These are phyloP conservation scores for Lipomyces spencermartinsiae DNA, from an alignment of 805 yeast genomes.

Conservation along the genomic window DNA sequence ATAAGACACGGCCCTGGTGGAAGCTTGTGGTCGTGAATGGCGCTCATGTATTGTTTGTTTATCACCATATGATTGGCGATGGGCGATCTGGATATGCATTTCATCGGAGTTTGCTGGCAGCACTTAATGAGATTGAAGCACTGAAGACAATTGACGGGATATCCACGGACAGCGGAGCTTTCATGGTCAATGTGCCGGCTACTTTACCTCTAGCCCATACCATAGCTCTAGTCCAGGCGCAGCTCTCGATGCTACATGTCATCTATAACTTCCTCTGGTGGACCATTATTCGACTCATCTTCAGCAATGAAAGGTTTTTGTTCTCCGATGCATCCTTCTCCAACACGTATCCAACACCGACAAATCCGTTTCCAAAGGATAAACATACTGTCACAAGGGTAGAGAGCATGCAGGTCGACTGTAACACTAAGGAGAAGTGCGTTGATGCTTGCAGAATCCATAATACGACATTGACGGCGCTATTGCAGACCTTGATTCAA, in stretches of 20 bases:
- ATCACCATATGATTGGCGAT: conserved; percentile 23
- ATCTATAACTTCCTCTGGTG: background rate
- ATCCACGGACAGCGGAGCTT: background rate
- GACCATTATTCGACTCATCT: background rate
- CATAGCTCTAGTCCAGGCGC: background rate
- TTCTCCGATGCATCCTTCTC: background rate
- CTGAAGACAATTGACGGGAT: background rate
- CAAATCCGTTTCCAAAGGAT: background rate
- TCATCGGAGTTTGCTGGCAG: background rate
- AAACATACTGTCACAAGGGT: conserved; percentile 6
- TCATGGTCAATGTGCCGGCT: background rate
- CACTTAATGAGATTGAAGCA: background rate
- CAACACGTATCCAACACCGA: background rate
- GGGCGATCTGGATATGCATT: conserved; percentile 13
- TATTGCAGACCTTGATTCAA: background rate
- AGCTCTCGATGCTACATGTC: background rate
- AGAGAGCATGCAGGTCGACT: background rate
- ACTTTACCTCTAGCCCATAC: background rate
- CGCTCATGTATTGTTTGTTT: conserved; percentile 15
- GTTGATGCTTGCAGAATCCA: conserved; percentile 2
- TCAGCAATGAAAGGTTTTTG: background rate
- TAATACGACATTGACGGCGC: conserved; percentile 1
- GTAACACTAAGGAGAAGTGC: background rate
- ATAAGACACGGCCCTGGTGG: conserved; percentile 16
- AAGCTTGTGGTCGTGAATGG: conserved; percentile 11